Evolutionary conservation across 1,284 basidiomycete species (phyloP).

Genomic region (Melanopsichium pennsylvanicum): DNA sequence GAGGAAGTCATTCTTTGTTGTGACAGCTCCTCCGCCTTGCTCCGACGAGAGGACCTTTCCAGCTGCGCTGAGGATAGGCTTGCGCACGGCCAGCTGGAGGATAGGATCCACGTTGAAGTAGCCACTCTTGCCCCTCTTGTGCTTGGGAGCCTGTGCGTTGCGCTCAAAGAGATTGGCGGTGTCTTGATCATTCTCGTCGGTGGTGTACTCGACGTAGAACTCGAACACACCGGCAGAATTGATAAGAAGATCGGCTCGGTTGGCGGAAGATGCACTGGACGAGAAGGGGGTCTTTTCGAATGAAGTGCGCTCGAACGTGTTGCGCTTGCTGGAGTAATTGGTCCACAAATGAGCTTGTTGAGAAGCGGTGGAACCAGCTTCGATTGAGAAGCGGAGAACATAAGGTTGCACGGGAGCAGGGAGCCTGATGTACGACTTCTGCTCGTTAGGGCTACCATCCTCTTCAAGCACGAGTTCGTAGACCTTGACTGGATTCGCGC

Average conservation of each 20-base stretch:
- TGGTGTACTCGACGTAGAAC: conserved; percentile 59
- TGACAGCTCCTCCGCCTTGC: conserved; percentile 46
- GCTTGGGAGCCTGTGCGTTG: conserved; percentile 5
- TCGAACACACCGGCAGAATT: conserved; percentile 55
- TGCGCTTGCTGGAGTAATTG: conserved; percentile 69
- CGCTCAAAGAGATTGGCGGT: conserved; percentile 17
- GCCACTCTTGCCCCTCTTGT: conserved; percentile 47
- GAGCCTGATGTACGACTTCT: conserved; percentile 52
- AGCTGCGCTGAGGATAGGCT: conserved; percentile 41
- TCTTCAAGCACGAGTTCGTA: conserved; percentile 53
- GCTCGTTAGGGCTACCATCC: conserved; percentile 54
- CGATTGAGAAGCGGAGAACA: conserved; percentile 54
- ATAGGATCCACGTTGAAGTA: conserved; percentile 61
- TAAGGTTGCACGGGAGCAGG: conserved; percentile 56
- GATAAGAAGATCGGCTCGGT: conserved; percentile 50
- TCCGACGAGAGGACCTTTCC: conserved; percentile 21
- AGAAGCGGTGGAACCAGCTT: conserved; percentile 51
- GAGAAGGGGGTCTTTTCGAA: conserved; percentile 71
- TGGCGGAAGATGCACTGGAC: conserved; percentile 20
- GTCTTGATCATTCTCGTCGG: conserved; percentile 18
- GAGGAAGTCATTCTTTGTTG: conserved; percentile 24
- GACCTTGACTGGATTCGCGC: conserved; percentile 36
- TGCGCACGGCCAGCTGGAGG: conserved; percentile 40
- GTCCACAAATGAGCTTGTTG: conserved; percentile 50
- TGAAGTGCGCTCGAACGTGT: conserved; percentile 76